These are phyloP conservation scores for Alternaria alternata DNA, from an alignment of 2,329 filamentous ascomycete genomes.

Conservation along the genomic window DNA sequence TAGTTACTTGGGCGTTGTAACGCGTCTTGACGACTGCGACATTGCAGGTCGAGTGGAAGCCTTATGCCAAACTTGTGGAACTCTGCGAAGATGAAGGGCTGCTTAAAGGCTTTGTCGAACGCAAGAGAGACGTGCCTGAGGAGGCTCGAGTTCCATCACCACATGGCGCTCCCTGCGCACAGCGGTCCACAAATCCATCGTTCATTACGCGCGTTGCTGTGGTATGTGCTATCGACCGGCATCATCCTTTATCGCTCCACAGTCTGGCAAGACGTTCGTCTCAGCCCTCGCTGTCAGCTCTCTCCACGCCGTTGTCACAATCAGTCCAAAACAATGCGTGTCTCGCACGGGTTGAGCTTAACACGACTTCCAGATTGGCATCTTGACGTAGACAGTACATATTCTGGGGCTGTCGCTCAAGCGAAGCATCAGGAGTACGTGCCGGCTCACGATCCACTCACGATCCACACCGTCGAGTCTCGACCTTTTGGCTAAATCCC, in stretches of 20 bases:
- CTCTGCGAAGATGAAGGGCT: slow-evolving; percentile 1
- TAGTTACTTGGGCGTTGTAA: slow-evolving; percentile 7
- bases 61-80: neutral
- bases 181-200: slow-evolving; percentile 6
- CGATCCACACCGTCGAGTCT: slow-evolving; percentile 10
- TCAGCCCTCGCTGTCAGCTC: slow-evolving; percentile 13
- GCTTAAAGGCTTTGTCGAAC: slow-evolving; percentile 6
- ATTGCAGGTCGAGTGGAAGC: slow-evolving; percentile 1
- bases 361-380: slow-evolving; percentile 4
- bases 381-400: slow-evolving; percentile 5
- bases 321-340: slow-evolving; percentile 6
- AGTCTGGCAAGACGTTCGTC: slow-evolving; percentile 18
- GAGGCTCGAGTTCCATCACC: slow-evolving; percentile 9
- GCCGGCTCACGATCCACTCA: slow-evolving; percentile 16
- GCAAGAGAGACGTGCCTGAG: slow-evolving; percentile 12
- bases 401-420: slow-evolving; percentile 13
- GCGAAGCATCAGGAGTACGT: slow-evolving; percentile 10
- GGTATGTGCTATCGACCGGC: slow-evolving; percentile 9
- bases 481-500: slow-evolving; percentile 17
- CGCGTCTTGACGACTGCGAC: neutral
- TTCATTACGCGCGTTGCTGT: slow-evolving; percentile 17
- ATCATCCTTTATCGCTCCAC: slow-evolving; percentile 17
- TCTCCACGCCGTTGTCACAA: slow-evolving; percentile 6
- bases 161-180: slow-evolving; percentile 11
- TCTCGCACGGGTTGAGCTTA: slow-evolving; percentile 14